A percentile compares a stretch with the other conserved stretches of the same genome.
These are phyloP conservation scores for Sphaerulina populicola DNA, from an alignment of 2,329 filamentous ascomycete genomes.

Conservation along the genomic window DNA sequence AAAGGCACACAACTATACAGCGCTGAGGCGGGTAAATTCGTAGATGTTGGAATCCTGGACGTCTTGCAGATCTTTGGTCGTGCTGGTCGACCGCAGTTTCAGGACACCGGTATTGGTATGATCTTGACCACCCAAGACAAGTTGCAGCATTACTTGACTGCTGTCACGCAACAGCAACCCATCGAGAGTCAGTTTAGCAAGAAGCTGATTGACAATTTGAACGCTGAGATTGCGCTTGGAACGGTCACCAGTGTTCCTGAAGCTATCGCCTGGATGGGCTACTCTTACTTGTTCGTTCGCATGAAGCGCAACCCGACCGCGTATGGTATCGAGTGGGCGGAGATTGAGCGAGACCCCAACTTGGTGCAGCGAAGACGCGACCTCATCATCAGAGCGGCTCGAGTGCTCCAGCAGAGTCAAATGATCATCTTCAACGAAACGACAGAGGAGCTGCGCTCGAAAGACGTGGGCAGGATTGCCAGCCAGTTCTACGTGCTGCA, in stretches of 20 bases:
- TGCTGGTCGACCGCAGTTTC: constrained; percentile 93
- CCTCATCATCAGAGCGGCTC: constrained; percentile 79
- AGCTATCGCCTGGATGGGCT: constrained; percentile 93
- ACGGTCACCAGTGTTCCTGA: constrained; percentile 92
- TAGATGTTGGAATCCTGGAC: constrained; percentile 91
- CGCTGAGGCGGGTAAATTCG: constrained; percentile 90
- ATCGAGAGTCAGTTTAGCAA: constrained; percentile 96
- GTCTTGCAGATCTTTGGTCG: constrained; percentile 97
- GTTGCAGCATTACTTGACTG: constrained; percentile 78
- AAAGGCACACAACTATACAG: constrained; percentile 98
- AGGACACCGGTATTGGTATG: constrained; percentile 95
- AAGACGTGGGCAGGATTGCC: constrained; percentile 91
- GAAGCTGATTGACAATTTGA: constrained; percentile 91
- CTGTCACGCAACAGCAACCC: constrained; percentile 89
- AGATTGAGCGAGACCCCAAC: constrained; percentile 78
- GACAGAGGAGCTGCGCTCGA: constrained; percentile 85
- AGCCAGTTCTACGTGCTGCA: constrained; percentile 96
- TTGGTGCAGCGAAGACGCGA: constrained; percentile 78
- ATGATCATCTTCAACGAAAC: constrained; percentile 98
- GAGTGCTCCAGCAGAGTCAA: constrained; percentile 80
- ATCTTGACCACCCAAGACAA: constrained; percentile 97
- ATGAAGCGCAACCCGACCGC: constrained; percentile 87
- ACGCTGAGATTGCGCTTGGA: constrained; percentile 85
- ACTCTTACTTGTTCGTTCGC: constrained; percentile 93
- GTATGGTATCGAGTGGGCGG: constrained; percentile 92